Evolutionary conservation across 495 filamentous ascomycete genomes (phyloP).

Genomic region (Staphylotrichum tortipilum): DNA sequence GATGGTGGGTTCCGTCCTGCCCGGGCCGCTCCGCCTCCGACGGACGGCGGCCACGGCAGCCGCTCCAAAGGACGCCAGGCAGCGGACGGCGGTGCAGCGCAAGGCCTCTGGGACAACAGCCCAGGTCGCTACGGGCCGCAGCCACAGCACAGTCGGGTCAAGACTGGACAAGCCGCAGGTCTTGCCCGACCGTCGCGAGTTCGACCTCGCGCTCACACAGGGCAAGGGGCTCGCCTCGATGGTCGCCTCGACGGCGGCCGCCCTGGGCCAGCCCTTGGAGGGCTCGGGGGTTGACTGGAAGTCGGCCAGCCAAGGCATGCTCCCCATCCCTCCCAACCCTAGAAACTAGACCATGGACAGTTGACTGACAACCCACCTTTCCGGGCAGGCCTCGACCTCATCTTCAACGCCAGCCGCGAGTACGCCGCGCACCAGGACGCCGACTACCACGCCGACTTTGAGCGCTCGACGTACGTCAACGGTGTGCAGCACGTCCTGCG

Average conservation of each 20-base stretch:
- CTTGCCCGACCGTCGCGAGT: background rate
- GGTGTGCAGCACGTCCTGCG: slow-evolving; percentile 57
- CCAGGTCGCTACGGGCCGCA: too few species aligned
- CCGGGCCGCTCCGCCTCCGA: too few species aligned
- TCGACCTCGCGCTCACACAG: background rate
- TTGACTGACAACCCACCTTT: background rate
- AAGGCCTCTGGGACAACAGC: too few species aligned
- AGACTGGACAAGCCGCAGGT: background rate
- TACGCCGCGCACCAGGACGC: background rate
- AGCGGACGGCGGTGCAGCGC: too few species aligned
- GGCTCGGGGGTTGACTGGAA: slow-evolving; percentile 5
- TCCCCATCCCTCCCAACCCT: background rate
- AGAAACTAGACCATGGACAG: background rate
- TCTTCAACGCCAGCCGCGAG: slow-evolving; percentile 8
- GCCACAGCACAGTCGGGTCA: background rate
- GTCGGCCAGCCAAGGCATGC: slow-evolving; percentile 4
- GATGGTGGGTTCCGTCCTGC: too few species aligned
- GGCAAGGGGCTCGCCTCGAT: background rate
- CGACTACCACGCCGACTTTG: slow-evolving; percentile 31
- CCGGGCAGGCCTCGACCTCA: slow-evolving; percentile 12
- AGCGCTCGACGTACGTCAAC: slow-evolving; percentile 59
- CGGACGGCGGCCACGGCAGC: too few species aligned
- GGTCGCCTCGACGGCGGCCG: background rate
- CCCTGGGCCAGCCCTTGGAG: background rate
- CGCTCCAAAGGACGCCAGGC: too few species aligned